Evolutionary conservation across 2,329 filamentous ascomycete species (phyloP).

Genomic region (Penicillium olsonii): DNA sequence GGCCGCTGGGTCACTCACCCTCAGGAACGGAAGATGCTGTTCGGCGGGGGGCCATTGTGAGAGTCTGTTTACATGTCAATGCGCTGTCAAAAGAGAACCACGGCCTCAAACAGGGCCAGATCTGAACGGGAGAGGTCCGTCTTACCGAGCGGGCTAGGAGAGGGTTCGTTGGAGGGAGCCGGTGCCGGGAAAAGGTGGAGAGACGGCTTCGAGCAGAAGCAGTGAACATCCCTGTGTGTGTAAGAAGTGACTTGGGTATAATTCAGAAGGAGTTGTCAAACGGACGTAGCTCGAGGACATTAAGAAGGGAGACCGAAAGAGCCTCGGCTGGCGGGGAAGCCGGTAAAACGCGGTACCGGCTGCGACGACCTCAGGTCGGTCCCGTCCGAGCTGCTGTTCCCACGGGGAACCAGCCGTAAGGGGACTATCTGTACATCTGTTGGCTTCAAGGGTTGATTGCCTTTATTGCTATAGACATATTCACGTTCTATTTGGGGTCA

Average conservation of each 20-base stretch:
- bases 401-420: conserved; percentile 5
- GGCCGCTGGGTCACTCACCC: conserved; percentile 36
- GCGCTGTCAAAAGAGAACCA: background rate
- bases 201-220: conserved; percentile 47
- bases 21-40: conserved; percentile 49
- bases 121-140: conserved; percentile 7
- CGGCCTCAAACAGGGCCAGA: background rate
- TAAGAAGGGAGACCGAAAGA: conserved; percentile 8
- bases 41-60: conserved; percentile 44
- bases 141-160: conserved; percentile 39
- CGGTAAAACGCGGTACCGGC: conserved; percentile 12
- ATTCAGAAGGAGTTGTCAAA: conserved; percentile 14
- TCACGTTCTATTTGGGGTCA: background rate
- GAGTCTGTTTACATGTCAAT: conserved; percentile 30
- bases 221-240: conserved; percentile 43
- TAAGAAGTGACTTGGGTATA: conserved; percentile 8
- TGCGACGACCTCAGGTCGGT: conserved; percentile 5
- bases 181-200: conserved; percentile 42
- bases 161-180: conserved; percentile 36
- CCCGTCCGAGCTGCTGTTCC: conserved; percentile 9
- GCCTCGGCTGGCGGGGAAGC: conserved; percentile 25
- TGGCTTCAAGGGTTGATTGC: background rate
- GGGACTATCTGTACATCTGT: background rate
- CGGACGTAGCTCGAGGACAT: conserved; percentile 13
- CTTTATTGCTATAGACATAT: no score